Conservation (phyloP, 768 basidiomycete species). For the Calocybe cyanea region DNA sequence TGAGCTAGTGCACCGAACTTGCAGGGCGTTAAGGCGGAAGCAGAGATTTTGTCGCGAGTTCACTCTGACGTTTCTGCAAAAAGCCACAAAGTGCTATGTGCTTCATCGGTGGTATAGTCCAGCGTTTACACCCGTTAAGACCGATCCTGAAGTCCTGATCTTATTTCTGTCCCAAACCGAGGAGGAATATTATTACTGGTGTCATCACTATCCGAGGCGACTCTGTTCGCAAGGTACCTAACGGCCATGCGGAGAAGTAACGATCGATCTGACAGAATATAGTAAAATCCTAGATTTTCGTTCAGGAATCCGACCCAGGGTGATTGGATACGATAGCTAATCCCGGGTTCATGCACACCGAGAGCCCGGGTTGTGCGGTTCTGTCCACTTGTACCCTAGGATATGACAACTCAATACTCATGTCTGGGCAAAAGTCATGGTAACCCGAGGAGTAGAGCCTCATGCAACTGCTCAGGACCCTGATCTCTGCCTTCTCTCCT, state of each 20-base stretch:
- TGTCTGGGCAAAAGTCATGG: neutral
- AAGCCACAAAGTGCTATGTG: neutral
- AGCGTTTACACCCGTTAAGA: neutral
- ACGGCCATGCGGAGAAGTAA: conserved; percentile 8
- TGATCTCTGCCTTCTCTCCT: neutral
- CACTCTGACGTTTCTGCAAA: neutral
- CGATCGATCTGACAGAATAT: conserved; percentile 7
- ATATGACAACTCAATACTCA: neutral
- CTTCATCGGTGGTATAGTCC: neutral
- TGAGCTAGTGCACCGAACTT: neutral
- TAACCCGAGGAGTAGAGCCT: conserved; percentile 8
- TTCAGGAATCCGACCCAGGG: conserved; percentile 10
- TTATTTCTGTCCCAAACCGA: conserved; percentile 5
- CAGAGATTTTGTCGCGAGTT: neutral
- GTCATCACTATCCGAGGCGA: conserved; percentile 13
- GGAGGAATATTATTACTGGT: conserved; percentile 1
- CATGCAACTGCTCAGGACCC: conserved; percentile 3
- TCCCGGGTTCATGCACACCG: conserved; percentile 9
- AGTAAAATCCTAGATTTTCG: conserved; percentile 7
- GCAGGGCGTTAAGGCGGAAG: conserved; percentile 3
- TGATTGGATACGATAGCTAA: conserved; percentile 2
- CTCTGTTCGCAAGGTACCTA: neutral
- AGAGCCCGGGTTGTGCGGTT: conserved; percentile 9
- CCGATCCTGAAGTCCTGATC: neutral
- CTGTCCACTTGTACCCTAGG: conserved; percentile 5